Percentiles rank a stretch among this genome's conserved stretches.
Conservation (phyloP, 805 yeast genomes). For the Myxozyma nipponensis region DNA sequence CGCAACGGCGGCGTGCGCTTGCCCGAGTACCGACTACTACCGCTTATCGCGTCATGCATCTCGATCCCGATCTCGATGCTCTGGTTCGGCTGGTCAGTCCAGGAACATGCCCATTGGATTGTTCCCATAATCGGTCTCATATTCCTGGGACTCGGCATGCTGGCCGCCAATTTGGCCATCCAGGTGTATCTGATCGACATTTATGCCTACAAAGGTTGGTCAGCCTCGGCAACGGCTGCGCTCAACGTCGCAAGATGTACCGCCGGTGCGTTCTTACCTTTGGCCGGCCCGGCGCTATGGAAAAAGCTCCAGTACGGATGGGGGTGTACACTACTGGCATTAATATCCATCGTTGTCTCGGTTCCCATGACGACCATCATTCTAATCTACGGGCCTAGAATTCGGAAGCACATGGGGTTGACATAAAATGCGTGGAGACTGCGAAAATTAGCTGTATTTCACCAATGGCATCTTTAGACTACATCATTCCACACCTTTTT, state of each 20-base stretch:
- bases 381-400: too few species aligned
- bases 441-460: too few species aligned
- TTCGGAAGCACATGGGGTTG: too few species aligned
- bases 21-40: conserved; percentile 44
- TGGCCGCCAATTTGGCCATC: conserved; percentile 60
- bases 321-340: conserved; percentile 50
- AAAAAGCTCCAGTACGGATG: conserved; percentile 21
- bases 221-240: conserved; percentile 68
- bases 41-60: conserved; percentile 56
- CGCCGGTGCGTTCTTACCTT: conserved; percentile 65
- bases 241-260: conserved; percentile 64
- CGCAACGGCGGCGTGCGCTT: conserved; percentile 1
- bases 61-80: conserved; percentile 65
- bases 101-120: conserved; percentile 64
- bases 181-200: conserved; percentile 63
- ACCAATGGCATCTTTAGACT: too few species aligned
- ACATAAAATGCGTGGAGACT: too few species aligned
- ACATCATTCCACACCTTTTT: too few species aligned
- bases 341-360: conserved; percentile 51
- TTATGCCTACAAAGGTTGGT: conserved; percentile 55
- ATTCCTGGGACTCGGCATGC: conserved; percentile 55
- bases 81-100: conserved; percentile 80
- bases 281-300: conserved; percentile 52
- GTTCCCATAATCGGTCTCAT: conserved; percentile 55
- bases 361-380: conserved; percentile 63